These are phyloP conservation scores for Boletus subcaerulescens DNA, from an alignment of 768 basidiomycete genomes.

Conservation along the genomic window DNA sequence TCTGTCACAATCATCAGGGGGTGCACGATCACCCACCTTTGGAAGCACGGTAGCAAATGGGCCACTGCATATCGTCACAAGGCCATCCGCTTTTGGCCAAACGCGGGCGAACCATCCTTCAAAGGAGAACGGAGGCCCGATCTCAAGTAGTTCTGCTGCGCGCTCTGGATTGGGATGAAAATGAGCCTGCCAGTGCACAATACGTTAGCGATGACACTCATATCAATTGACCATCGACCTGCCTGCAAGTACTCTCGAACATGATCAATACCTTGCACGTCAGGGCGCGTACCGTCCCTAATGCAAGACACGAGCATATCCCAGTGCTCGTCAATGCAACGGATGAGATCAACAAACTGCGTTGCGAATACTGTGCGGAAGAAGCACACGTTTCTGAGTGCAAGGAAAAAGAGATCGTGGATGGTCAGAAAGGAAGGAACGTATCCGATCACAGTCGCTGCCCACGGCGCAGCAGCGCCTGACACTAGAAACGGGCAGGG, in stretches of 20 bases:
- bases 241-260: conserved; percentile 17
- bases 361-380: background rate
- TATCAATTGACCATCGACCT: background rate
- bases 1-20: background rate
- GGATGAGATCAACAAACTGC: conserved; percentile 12
- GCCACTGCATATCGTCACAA: conserved; percentile 11
- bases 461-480: conserved; percentile 12
- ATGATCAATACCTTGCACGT: conserved; percentile 8
- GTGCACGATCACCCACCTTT: conserved; percentile 2
- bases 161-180: conserved; percentile 14
- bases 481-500: conserved; percentile 5
- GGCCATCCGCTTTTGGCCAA: conserved; percentile 9
- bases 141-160: conserved; percentile 16
- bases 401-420: conserved; percentile 22
- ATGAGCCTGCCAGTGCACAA: conserved; percentile 5
- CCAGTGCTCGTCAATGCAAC: conserved; percentile 16
- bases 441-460: conserved; percentile 10
- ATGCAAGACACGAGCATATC: conserved; percentile 15
- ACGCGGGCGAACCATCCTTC: conserved; percentile 18
- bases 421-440: conserved; percentile 19
- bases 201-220: background rate
- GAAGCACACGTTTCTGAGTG: background rate
- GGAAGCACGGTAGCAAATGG: conserved; percentile 9
- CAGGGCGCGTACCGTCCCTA: conserved; percentile 13
- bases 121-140: conserved; percentile 9